Percentiles rank a stretch among this genome's conserved stretches.
Evolutionary conservation across 2,329 filamentous ascomycete species (phyloP).

Genomic region (Thielaviopsis euricoi): DNA sequence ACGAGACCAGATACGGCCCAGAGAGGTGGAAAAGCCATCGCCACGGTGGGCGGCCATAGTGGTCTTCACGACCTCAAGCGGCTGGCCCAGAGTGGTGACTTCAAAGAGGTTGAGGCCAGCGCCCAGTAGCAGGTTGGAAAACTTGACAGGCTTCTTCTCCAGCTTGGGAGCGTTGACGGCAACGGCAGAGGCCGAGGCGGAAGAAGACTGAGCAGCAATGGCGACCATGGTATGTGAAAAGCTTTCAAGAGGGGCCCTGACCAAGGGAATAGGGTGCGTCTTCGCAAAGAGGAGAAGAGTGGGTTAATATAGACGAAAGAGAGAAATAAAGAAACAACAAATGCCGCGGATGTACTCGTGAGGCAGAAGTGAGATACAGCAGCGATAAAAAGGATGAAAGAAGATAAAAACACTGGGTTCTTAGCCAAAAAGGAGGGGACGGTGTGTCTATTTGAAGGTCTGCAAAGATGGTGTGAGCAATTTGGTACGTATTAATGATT

Average conservation of each 20-base stretch:
- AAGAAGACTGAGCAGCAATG: slow-evolving; percentile 29
- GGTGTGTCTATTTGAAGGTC: slow-evolving; percentile 7
- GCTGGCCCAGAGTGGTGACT: slow-evolving; percentile 53
- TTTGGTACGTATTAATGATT: background rate
- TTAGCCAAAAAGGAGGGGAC: slow-evolving; percentile 9
- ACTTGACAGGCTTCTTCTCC: slow-evolving; percentile 99
- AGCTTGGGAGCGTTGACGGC: slow-evolving; percentile 37
- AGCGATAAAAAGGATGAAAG: slow-evolving; percentile 13
- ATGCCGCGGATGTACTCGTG: slow-evolving; percentile 1
- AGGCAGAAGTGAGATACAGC: background rate
- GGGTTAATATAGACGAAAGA: slow-evolving; percentile 12
- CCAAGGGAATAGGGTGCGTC: slow-evolving; percentile 93
- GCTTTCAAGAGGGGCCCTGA: slow-evolving; percentile 64
- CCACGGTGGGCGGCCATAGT: slow-evolving; percentile 96
- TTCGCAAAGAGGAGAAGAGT: slow-evolving; percentile 37
- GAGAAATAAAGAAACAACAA: slow-evolving; percentile 1
- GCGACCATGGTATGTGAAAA: slow-evolving; percentile 46
- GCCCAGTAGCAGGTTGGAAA: slow-evolving; percentile 93
- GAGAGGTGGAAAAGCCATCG: slow-evolving; percentile 68
- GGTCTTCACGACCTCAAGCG: slow-evolving; percentile 97
- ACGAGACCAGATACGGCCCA: slow-evolving; percentile 80
- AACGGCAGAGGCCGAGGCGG: slow-evolving; percentile 33
- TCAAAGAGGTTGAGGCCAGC: slow-evolving; percentile 94
- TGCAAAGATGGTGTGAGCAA: slow-evolving; percentile 10
- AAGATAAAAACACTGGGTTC: slow-evolving; percentile 1